These are phyloP conservation scores for Vigna mungo DNA, from an alignment of 306 rosid species.

Conservation along the genomic window DNA sequence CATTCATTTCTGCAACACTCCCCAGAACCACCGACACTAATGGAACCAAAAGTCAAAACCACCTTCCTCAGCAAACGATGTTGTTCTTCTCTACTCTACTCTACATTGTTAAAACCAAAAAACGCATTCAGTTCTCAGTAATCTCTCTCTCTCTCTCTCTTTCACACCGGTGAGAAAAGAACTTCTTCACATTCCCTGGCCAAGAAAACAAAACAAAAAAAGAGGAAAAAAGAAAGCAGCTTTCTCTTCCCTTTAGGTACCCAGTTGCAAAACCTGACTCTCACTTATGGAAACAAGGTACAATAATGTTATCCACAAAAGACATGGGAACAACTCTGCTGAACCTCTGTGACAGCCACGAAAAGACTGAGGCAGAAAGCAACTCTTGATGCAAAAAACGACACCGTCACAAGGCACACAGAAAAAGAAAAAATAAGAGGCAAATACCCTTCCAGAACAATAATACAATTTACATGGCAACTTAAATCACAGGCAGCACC, in stretches of 20 bases:
- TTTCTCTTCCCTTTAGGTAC: constrained; percentile 19
- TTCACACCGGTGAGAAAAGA: not conserved
- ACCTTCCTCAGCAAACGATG: constrained; percentile 31
- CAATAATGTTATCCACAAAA: constrained; percentile 50
- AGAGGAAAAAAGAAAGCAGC: not conserved
- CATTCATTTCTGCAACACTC: constrained; percentile 62
- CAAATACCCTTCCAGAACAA: not conserved
- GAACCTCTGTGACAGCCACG: constrained; percentile 25
- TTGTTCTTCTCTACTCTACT: constrained; percentile 28
- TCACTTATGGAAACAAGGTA: constrained; percentile 34
- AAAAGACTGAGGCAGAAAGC: constrained; percentile 51
- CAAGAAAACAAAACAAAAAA: not conserved
- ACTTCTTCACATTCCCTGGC: constrained; percentile 37
- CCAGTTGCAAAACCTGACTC: not conserved
- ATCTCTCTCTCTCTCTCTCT: not conserved
- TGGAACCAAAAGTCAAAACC: constrained; percentile 10
- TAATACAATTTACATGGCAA: not conserved
- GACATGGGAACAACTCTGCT: constrained; percentile 51
- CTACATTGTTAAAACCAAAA: constrained; percentile 20
- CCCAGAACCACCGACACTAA: constrained; percentile 33
- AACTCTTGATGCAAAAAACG: constrained; percentile 51
- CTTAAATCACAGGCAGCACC: constrained; percentile 23
- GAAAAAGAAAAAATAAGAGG: not conserved
- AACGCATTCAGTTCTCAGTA: not conserved
- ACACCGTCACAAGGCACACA: not conserved